phyloP scores from a whole-genome alignment of 1,139 yeast genomes.

The Wickerhamiella pararugosa region DNA sequence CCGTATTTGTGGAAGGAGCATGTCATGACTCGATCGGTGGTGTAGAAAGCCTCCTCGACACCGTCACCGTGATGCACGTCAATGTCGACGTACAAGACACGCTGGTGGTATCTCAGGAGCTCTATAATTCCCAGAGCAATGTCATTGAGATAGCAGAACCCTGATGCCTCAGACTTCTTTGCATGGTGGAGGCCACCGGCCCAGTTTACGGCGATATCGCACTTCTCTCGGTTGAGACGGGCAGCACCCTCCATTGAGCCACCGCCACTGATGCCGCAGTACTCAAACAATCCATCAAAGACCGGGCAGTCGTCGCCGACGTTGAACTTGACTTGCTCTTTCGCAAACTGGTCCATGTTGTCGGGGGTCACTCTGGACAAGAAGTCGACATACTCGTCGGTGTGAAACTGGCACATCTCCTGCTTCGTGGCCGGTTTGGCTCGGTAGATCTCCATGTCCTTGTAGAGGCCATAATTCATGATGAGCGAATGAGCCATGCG shows the following conservation, averaged over 20 bases:
- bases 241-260: constrained; percentile 98
- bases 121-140: constrained; percentile 86
- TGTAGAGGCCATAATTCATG: constrained; percentile 93
- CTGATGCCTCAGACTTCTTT: constrained; percentile 87
- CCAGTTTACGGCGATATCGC: constrained; percentile 92
- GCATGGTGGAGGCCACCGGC: constrained; percentile 98
- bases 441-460: constrained; percentile 90
- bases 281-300: constrained; percentile 90
- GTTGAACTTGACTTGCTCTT: constrained; percentile 87
- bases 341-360: constrained; percentile 76
- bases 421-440: constrained; percentile 98
- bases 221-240: constrained; percentile 76
- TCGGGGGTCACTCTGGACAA: constrained; percentile 89
- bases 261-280: constrained; percentile 88
- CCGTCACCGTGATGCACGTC: constrained; percentile 99
- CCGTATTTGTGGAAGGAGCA: constrained; percentile 96
- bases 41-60: constrained; percentile 93
- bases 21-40: constrained; percentile 95
- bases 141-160: constrained; percentile 86
- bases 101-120: constrained; percentile 75
- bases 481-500: constrained; percentile 96
- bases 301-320: constrained; percentile 98
- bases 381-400: constrained; percentile 93
- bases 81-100: constrained; percentile 90
- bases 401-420: constrained; percentile 97